Evolutionary conservation across 371 early-diverging fungal species (phyloP), one percentile per base, ranked within the genome.

Genomic region (Umbelopsis sp.): DNA sequence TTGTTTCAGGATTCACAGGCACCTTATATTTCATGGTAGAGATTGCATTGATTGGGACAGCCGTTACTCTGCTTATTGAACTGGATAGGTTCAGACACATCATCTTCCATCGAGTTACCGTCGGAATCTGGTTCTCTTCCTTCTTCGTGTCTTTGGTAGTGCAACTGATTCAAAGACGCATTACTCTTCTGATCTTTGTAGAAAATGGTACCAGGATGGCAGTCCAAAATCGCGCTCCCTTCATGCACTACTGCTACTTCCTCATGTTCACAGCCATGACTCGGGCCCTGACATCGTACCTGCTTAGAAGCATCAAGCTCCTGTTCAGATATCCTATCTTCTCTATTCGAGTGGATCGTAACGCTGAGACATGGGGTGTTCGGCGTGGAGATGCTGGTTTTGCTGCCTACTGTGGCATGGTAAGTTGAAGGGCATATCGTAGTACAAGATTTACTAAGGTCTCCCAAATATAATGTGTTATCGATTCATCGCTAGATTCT

Each of bases 211-310:
- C 77, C 4, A 64, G 74, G 18, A 80, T 81, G 37, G 73, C 65
- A 22, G 50, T 81, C 6, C 77, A 80, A 44, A 74, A 80, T 44
- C 69, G 84, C 14, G 70, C 79, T 4, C 82, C 80, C 1, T 72
- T 84, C 7, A 70, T 81, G 22, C 84, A 84, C 35, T 84, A 84
- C 50, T 80, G 80, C 75, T 84, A 79, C 37, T 81, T 84, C 65
- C 80, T 84, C 80, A 80, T 84, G 84, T 72, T 84, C 50, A 79
- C 80, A 0, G 80, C 82, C 18, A 80, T 84, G 80, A 81, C 84
- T 0, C 70, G 80, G 3, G 82, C 82, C 18, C 68, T 84, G 64
- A 84, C 82, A n/a, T 81, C 84, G 4, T 84, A 81, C 62, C 68
- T 84, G 24, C 44, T 84, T 14, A 76, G 84, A 10, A 77, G 79